Percentiles rank a stretch among this genome's conserved stretches.
These are phyloP conservation scores for Aspergillus cavernicola DNA, from an alignment of 495 filamentous ascomycete genomes.

Conservation along the genomic window DNA sequence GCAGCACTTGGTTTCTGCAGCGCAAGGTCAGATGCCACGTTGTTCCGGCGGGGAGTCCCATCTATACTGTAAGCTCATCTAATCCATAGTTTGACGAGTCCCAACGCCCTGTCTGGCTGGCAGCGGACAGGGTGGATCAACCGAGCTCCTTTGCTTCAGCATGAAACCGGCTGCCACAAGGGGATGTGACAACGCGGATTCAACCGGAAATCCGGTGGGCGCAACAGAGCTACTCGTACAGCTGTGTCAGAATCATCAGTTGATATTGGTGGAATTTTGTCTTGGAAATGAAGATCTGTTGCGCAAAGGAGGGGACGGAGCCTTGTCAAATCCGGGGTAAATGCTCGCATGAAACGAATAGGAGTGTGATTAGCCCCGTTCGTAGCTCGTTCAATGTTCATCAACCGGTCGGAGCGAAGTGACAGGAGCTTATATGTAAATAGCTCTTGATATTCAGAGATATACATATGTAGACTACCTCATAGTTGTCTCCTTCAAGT, in stretches of 20 bases:
- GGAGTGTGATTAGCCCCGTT: no score
- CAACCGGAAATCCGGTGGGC: background rate
- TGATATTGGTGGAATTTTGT: slow-evolving; percentile 15
- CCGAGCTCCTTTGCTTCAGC: background rate
- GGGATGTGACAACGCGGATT: background rate
- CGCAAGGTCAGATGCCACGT: background rate
- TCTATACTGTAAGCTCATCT: background rate
- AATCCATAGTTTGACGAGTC: background rate
- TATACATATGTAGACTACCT: no score
- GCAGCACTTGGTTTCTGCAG: background rate
- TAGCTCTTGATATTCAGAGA: no score
- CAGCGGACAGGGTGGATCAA: no score
- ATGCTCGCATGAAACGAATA: background rate
- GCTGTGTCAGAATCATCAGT: background rate
- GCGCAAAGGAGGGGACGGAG: background rate
- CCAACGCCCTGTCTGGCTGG: no score
- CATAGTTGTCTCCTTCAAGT: no score
- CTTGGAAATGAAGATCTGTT: slow-evolving; percentile 7
- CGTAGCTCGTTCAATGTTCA: no score
- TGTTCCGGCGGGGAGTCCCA: background rate
- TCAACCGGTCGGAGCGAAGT: background rate
- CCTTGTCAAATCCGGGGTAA: slow-evolving; percentile 1
- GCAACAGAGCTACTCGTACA: background rate
- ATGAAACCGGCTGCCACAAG: slow-evolving; percentile 2
- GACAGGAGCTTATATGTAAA: background rate